These are phyloP conservation scores for Panicum hallii DNA, from an alignment of 202 grass and related monocot species.

Conservation along the genomic window DNA sequence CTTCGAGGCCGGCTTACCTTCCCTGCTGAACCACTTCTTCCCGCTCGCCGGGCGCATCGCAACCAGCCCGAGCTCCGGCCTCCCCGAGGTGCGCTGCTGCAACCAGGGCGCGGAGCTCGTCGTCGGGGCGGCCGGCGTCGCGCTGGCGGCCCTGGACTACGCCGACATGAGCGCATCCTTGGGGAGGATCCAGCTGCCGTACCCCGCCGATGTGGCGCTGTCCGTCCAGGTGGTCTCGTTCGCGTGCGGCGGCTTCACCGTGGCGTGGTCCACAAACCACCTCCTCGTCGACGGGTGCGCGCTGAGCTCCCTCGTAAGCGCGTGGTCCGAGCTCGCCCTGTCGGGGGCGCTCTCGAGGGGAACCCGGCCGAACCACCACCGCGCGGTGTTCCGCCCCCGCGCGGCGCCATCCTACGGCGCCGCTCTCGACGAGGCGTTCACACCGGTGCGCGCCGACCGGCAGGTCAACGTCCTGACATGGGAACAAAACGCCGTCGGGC, in stretches of 20 bases:
- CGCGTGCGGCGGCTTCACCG: conserved; percentile 55
- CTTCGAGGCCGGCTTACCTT: conserved; percentile 34
- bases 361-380: not conserved
- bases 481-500: not conserved
- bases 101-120: conserved; percentile 66
- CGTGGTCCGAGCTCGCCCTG: conserved; percentile 48
- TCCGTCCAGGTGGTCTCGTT: conserved; percentile 59
- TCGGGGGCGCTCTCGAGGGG: not conserved
- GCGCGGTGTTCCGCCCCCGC: conserved; percentile 42
- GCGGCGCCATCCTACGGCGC: conserved; percentile 23
- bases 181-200: conserved; percentile 27
- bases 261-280: conserved; percentile 59
- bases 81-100: conserved; percentile 45
- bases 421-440: conserved; percentile 26
- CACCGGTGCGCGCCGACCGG: not conserved
- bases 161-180: not conserved
- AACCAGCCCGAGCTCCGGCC: conserved; percentile 11
- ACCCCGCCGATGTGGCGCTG: conserved; percentile 35
- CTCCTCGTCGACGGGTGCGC: conserved; percentile 48
- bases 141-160: conserved; percentile 43
- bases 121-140: conserved; percentile 27
- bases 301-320: conserved; percentile 26
- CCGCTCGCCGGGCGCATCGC: conserved; percentile 46
- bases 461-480: conserved; percentile 47
- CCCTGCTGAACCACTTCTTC: conserved; percentile 53